Conservation (phyloP, 2,329 filamentous ascomycete species). For the Chaetomiaceae sp. region DNA sequence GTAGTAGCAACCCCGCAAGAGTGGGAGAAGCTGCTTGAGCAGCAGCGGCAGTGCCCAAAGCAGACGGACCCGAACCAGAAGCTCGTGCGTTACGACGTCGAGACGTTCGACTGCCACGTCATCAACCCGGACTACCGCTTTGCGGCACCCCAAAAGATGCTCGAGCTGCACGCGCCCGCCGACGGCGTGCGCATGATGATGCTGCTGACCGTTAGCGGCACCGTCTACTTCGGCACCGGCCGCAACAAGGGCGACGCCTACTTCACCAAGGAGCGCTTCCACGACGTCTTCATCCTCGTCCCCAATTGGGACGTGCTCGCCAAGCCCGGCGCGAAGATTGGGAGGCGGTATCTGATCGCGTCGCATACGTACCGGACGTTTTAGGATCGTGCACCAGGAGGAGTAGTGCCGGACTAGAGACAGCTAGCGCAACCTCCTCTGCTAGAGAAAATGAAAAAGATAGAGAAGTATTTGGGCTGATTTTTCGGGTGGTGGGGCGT, state of each 20-base stretch:
- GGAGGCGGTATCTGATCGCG: conserved; percentile 59
- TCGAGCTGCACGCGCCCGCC: conserved; percentile 41
- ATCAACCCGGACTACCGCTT: conserved; percentile 61
- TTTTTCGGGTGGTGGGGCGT: background rate
- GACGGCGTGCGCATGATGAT: conserved; percentile 65
- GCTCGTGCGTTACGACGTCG: conserved; percentile 61
- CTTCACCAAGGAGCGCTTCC: conserved; percentile 59
- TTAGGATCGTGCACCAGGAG: conserved; percentile 23
- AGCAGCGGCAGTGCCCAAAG: conserved; percentile 43
- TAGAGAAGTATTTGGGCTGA: background rate
- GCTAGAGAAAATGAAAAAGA: too few relatives aligned
- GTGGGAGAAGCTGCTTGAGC: conserved; percentile 62
- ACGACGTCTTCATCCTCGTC: conserved; percentile 74
- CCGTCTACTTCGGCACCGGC: conserved; percentile 60
- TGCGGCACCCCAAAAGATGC: conserved; percentile 42
- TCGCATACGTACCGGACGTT: conserved; percentile 65
- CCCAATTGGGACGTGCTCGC: conserved; percentile 61
- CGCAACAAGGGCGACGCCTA: conserved; percentile 40
- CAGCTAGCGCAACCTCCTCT: too few relatives aligned
- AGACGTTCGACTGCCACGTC: conserved; percentile 71
- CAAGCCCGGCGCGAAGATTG: conserved; percentile 45
- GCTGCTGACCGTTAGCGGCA: conserved; percentile 57
- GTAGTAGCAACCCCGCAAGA: conserved; percentile 54
- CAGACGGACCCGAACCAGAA: conserved; percentile 36
- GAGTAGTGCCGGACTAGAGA: background rate